Evolutionary conservation across 805 yeast genomes (phyloP), one percentile per base, ranked within the genome.

Genomic region (Diddensiella santjacobensis): DNA sequence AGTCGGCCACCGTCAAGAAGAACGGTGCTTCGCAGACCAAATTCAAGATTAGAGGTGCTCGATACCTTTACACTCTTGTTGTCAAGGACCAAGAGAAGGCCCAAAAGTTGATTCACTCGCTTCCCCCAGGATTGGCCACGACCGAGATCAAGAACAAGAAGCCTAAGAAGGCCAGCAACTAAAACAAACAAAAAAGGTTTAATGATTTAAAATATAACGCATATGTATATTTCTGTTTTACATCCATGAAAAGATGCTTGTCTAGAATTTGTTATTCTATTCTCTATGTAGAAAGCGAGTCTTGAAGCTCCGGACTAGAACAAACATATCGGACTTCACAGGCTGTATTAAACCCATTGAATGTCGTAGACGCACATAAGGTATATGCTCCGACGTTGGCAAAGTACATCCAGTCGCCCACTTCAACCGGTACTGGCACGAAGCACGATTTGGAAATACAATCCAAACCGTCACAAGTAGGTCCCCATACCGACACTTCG

Each of bases 41-140:
- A 79, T 93, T 93, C 90, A 93, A 93, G 87, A 87, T 93, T 70
- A 89, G 98, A 83, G 96, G 97, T 74, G 69, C 96, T 59, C 88
- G 80, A 74, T 74, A 86, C 80, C 83, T 88, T 71, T 93, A 93
- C 87, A 93, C 99, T 65, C 80, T 91, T 75, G 86, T 86, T 64
- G 91, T 93, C 69, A 81, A 85, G 79, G 98, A 93, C 74, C 85
- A 88, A 69, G 84, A 87, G 74, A 90, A 89, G 83, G 98, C 98
- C 68, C 83, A 87, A 84, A 93, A 93, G 81, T 82, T 93, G 78
- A 83, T 87, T 71, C 96, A 90, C 80, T 86, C 98, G 69, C 81
- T 93, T 69, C 97, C 98, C 74, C 96, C 99, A 72, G 64, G 68
- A 44, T 57, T 65, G 33, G 55, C 54, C 48, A 60, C 62, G 43